Evolutionary conservation across 208 protist genomes (phyloP), one percentile per base, ranked within the genome.

Genomic region (Zelonia costaricensis): DNA sequence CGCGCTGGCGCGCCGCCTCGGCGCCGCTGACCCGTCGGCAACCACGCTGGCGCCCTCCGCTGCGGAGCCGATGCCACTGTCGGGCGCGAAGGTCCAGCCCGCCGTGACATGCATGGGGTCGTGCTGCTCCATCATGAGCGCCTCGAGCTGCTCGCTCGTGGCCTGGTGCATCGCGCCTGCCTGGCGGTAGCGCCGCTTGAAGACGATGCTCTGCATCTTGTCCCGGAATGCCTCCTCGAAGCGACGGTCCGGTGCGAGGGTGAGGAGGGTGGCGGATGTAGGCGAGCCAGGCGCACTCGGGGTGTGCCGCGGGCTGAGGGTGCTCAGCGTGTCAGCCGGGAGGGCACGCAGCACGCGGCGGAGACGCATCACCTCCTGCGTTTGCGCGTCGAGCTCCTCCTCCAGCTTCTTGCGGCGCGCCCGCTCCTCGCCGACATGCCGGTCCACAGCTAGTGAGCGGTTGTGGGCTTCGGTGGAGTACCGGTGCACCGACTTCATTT

Each of bases 181-280:
- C 12, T 51, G 66, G 46, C 20, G 60, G 31, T 68, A 61, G 44
- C 68, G 68, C 13, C 68, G 59, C 60, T 74, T 74, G 60, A 67
- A 88, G 13, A 43, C 38, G 28, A 93, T 87, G 39, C 62, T 57
- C 25, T 49, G 53, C 78, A 93, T 88, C 68, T 93, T 93, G 57
- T 93, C 86, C 33, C 47, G 27, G 48, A 93, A 93, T 12, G 86
- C 81, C 48, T 86, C 80, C 57, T 90, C 73, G 39, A 91, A 91
- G 31, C 80, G 77, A 23, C 86, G 81, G 62, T 91, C 86, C 9
- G 83, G 83, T 4, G 84, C 78, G 6, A 93, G 62, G 0, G 46
- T n/a, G 1, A 63, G 68, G 7, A 67, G 38, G 7, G 48, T 53
- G 15, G 44, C 60, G 2, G 30, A 13, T 12, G 16, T n/a, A n/a